A percentile compares a stretch with the other conserved stretches of the same genome.
These are phyloP conservation scores for Camellia japonica DNA, from an alignment of 148 eudicot species.

Conservation along the genomic window DNA sequence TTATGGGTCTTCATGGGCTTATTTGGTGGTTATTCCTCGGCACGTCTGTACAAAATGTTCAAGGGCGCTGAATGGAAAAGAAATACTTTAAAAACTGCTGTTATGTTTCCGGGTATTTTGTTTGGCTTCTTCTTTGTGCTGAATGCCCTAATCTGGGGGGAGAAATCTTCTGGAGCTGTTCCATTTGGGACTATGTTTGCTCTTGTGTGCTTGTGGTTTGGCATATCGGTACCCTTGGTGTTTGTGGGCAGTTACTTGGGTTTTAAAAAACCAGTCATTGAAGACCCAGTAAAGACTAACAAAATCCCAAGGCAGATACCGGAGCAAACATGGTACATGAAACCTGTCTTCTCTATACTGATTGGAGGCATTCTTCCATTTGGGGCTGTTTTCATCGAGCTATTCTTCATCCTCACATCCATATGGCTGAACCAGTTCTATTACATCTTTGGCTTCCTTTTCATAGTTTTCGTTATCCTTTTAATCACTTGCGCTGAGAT, in stretches of 20 bases:
- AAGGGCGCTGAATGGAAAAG: slow-evolving; percentile 39
- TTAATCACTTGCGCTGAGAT: slow-evolving; percentile 40
- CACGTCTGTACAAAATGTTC: slow-evolving; percentile 32
- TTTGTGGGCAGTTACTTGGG: slow-evolving; percentile 43
- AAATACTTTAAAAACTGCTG: slow-evolving; percentile 29
- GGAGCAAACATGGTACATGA: slow-evolving; percentile 39
- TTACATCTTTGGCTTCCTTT: slow-evolving; percentile 42
- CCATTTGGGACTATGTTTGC: slow-evolving; percentile 41
- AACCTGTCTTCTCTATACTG: slow-evolving; percentile 31
- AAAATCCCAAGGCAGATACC: slow-evolving; percentile 44
- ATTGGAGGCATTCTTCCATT: slow-evolving; percentile 44
- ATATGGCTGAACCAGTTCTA: slow-evolving; percentile 47
- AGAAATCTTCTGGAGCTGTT: slow-evolving; percentile 39
- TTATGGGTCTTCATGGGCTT: slow-evolving; percentile 50
- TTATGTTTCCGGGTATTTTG: slow-evolving; percentile 34
- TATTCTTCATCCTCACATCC: slow-evolving; percentile 41
- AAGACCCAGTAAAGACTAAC: slow-evolving; percentile 37
- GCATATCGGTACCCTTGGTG: slow-evolving; percentile 38
- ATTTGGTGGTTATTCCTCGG: slow-evolving; percentile 39
- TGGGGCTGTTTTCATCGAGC: slow-evolving; percentile 44
- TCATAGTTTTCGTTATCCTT: slow-evolving; percentile 36
- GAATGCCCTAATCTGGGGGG: slow-evolving; percentile 38
- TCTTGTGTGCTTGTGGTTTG: slow-evolving; percentile 32
- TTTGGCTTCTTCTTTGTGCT: slow-evolving; percentile 35
- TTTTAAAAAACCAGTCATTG: slow-evolving; percentile 24